Conservation (phyloP, 352 stramenopile species). For the Phytophthora sp. region DNA sequence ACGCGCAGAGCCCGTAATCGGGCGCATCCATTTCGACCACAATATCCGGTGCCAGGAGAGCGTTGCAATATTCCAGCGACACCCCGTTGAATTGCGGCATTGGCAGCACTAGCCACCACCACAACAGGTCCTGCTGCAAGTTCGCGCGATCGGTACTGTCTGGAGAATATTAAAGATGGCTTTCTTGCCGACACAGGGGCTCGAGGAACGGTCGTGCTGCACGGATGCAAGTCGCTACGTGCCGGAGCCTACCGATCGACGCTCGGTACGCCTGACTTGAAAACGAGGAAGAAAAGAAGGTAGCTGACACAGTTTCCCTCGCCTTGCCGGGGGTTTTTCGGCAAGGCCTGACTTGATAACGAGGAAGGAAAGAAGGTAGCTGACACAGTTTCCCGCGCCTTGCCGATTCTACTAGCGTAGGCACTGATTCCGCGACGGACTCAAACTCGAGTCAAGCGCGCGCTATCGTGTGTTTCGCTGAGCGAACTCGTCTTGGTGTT, state of each 20-base stretch:
- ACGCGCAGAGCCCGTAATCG: background rate
- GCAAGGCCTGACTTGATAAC: too few species aligned
- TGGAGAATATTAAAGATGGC: too few species aligned
- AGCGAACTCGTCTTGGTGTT: constrained; percentile 30
- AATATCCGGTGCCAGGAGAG: background rate
- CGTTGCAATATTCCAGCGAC: background rate
- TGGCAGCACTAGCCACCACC: background rate
- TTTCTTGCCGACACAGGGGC: background rate
- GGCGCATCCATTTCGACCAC: background rate
- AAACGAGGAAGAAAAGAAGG: too few species aligned
- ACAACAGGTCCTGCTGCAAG: background rate
- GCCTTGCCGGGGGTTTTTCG: too few species aligned
- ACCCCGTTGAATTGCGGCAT: background rate
- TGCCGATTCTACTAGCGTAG: too few species aligned
- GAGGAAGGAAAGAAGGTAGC: too few species aligned
- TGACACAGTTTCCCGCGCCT: too few species aligned
- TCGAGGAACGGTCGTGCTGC: background rate
- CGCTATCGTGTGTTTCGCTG: constrained; percentile 5
- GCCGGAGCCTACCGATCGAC: background rate
- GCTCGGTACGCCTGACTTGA: too few species aligned
- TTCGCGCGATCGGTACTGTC: too few species aligned
- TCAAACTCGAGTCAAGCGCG: constrained; percentile 20
- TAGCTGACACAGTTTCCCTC: too few species aligned
- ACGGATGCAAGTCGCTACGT: background rate
- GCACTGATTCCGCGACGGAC: background rate